These are phyloP conservation scores for Pyrrhoderma noxium DNA, from an alignment of 1,284 basidiomycete genomes.

Conservation along the genomic window DNA sequence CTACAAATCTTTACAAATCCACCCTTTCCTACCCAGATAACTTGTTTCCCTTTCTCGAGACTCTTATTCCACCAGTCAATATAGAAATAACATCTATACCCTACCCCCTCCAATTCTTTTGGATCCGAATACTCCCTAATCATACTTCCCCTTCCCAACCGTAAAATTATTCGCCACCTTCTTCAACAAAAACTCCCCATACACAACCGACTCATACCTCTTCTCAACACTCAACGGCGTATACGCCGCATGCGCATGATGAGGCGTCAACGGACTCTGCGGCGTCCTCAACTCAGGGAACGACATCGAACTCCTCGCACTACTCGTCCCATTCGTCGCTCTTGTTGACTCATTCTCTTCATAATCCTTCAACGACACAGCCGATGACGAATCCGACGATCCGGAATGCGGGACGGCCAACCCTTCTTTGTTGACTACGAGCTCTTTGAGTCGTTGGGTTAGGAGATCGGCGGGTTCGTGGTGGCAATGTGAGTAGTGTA, in stretches of 20 bases:
- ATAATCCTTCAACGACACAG: neutral
- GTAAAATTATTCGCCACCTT: constrained; percentile 71
- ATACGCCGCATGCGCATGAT: constrained; percentile 9
- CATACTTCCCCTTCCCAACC: constrained; percentile 22
- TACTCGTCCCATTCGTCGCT: neutral
- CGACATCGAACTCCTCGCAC: neutral
- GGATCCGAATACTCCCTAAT: too few relatives aligned
- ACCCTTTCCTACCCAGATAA: too few relatives aligned
- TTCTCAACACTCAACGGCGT: constrained; percentile 13
- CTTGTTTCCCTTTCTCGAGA: too few relatives aligned
- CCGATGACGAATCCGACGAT: neutral
- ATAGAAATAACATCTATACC: too few relatives aligned
- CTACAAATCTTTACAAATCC: too few relatives aligned
- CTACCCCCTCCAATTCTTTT: too few relatives aligned
- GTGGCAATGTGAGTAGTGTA: constrained; percentile 11
- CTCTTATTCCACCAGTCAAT: too few relatives aligned
- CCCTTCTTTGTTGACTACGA: neutral
- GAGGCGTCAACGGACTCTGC: constrained; percentile 3
- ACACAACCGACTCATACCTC: constrained; percentile 47
- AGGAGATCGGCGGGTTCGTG: constrained; percentile 10
- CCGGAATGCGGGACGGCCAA: neutral
- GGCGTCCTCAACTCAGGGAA: constrained; percentile 2
- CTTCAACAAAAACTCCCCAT: constrained; percentile 66
- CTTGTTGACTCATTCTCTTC: neutral
- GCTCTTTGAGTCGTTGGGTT: constrained; percentile 16